Evolutionary conservation across 306 rosid genomes (phyloP).

Genomic region (Castanea mollissima): DNA sequence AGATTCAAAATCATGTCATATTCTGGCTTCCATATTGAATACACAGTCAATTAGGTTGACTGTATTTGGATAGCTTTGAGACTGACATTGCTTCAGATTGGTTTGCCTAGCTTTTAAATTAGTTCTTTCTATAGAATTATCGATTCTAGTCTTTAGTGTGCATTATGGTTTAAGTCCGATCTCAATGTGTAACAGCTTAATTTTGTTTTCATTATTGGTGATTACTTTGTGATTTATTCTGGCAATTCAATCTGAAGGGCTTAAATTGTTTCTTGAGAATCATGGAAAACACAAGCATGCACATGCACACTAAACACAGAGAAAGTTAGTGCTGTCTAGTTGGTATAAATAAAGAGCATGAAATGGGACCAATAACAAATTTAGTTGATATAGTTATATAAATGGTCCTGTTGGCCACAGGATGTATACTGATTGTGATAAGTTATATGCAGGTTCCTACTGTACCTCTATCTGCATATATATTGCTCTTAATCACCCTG

Average conservation of each 20-base stretch:
- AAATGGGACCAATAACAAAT: neutral
- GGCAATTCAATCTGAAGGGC: neutral
- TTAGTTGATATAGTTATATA: neutral
- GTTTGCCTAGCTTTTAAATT: neutral
- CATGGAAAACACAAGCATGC: neutral
- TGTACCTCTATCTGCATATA: constrained; percentile 17
- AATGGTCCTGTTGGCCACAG: neutral
- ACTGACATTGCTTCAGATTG: neutral
- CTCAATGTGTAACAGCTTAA: neutral
- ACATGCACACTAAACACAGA: neutral
- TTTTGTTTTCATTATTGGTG: neutral
- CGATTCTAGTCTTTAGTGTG: neutral
- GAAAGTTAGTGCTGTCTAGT: neutral
- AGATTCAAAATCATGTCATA: neutral
- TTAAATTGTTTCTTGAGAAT: neutral
- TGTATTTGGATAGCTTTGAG: neutral
- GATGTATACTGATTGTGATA: constrained; percentile 11
- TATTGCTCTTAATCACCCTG: constrained; percentile 43
- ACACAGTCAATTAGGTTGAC: neutral
- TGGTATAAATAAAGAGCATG: neutral
- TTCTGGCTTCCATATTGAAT: neutral
- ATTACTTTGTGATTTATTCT: neutral
- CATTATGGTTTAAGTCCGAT: neutral
- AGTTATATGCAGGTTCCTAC: constrained; percentile 44
- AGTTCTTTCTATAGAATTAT: neutral